Base-by-base conservation (phyloP, 352 stramenopile genomes). In the Phytophthora syringae region DNA sequence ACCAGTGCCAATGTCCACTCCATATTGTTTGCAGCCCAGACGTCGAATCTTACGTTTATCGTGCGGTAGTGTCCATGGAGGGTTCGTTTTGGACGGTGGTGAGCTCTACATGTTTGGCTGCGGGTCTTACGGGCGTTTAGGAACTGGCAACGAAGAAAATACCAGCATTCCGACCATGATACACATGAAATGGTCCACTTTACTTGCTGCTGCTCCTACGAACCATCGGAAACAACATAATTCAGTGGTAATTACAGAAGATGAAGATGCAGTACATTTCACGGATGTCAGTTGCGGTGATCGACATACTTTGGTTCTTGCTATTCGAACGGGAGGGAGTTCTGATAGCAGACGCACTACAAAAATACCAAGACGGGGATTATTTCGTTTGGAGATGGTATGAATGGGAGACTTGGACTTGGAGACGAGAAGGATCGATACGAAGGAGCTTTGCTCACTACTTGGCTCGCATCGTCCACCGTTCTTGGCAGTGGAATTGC, bases 41-140 rank as follows among this genome's bases (percentile, higher is more conserved):
- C 30, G 67, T 39, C 52, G 58, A 45, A 86, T 93, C 32, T 40
- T 70, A 1, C 68, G 72, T 13, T 58, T 93, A 11, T 81, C 84
- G 5, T 90, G 82, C 50, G 84, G 84, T 3, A 71, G 68, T 40
- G 42, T 49, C 0, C 84, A 93, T 22, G 84, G 84, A 24, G 84
- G 82, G 7, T 87, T 90, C 24, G 62, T 93, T 10, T 40, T 84
- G n/a, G 80, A 91, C 36, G 54, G 32, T 12, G 84, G 84, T 1
- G 64, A 67, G 52, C 52, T 93, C 0, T 93, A 85, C 44, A 93
- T 87, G 82, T 89, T 91, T 58, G 84, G 82, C 2, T 86, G 80
- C 52, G 78, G 76, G 2, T 74, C 77, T 16, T 91, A 92, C 48
- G 81, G 84, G 0, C 70, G 80, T 7, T 52, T 92, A 18, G 84